These are phyloP conservation scores for Liriodendron chinense DNA, from an alignment of 164 flowering plant genomes.

Conservation along the genomic window DNA sequence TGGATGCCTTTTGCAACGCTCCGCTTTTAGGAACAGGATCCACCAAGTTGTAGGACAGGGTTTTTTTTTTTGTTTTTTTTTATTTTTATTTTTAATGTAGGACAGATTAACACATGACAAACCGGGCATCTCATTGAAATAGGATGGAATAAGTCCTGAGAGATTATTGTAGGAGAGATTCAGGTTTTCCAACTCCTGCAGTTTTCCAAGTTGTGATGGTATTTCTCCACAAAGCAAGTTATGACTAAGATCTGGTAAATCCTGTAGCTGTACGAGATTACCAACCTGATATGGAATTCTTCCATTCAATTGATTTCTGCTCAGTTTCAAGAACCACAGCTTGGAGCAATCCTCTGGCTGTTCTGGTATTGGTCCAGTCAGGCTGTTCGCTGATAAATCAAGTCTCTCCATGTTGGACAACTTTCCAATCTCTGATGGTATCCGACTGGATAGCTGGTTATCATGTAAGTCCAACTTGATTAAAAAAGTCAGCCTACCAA, in stretches of 20 bases:
- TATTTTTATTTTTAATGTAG: no score
- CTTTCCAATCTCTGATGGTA: neutral
- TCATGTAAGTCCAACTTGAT: neutral
- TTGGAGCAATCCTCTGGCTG: conserved; percentile 1
- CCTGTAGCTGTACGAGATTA: neutral
- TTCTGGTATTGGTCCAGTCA: neutral
- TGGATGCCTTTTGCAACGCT: neutral
- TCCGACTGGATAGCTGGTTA: neutral
- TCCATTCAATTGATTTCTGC: neutral
- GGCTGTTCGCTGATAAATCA: neutral
- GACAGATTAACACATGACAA: conserved; percentile 1
- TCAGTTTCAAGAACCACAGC: no score
- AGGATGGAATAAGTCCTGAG: neutral
- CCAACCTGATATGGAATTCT: conserved; percentile 8
- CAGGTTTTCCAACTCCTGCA: conserved; percentile 1
- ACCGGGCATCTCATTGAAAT: neutral
- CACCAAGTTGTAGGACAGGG: neutral
- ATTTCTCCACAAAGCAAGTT: conserved; percentile 1
- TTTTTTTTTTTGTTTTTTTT: no score
- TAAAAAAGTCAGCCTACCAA: conserved; percentile 2
- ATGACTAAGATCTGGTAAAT: conserved; percentile 1
- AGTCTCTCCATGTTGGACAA: neutral
- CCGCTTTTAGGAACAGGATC: neutral
- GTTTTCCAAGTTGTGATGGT: conserved; percentile 1
- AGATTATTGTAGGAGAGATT: conserved; percentile 10